Conservation (phyloP, 768 basidiomycete genomes). For the Amanita fuliginea region DNA sequence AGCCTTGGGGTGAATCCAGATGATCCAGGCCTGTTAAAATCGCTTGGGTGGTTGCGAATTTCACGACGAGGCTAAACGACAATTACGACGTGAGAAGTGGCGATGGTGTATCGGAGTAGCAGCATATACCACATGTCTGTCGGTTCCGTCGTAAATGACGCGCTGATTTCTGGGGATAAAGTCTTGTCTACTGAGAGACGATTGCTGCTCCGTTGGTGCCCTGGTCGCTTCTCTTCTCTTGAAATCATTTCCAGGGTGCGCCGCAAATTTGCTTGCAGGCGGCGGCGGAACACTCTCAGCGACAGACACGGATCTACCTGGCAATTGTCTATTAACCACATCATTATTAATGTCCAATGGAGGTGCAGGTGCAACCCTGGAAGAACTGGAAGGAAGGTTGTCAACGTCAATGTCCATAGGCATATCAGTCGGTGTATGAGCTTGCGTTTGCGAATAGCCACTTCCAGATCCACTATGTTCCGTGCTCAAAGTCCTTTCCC, state of each 20-base stretch:
- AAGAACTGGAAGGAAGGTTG: conserved; percentile 11
- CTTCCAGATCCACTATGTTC: conserved; percentile 8
- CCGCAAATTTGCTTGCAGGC: not conserved
- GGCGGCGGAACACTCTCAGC: not conserved
- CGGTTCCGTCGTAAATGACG: conserved; percentile 3
- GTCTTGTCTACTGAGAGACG: not conserved
- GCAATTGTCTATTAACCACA: not conserved
- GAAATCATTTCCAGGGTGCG: not conserved
- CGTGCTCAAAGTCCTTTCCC: not conserved
- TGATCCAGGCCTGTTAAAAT: conserved; percentile 11
- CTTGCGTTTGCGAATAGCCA: conserved; percentile 5
- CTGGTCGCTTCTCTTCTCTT: not conserved
- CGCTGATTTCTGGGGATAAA: not conserved
- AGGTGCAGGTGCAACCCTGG: conserved; percentile 10
- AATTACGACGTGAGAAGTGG: not conserved
- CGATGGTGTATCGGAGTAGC: not conserved
- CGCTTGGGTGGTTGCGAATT: conserved; percentile 13
- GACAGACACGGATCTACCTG: not conserved
- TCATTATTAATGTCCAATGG: not conserved
- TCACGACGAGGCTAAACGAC: conserved; percentile 13
- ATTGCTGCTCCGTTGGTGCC: not conserved
- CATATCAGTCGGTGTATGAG: conserved; percentile 11
- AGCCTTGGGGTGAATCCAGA: conserved; percentile 9
- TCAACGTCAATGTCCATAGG: conserved; percentile 18
- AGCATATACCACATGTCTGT: conserved; percentile 7